These are phyloP conservation scores for Flaveria bidentis DNA, from an alignment of 129 eudicot species.

Conservation along the genomic window DNA sequence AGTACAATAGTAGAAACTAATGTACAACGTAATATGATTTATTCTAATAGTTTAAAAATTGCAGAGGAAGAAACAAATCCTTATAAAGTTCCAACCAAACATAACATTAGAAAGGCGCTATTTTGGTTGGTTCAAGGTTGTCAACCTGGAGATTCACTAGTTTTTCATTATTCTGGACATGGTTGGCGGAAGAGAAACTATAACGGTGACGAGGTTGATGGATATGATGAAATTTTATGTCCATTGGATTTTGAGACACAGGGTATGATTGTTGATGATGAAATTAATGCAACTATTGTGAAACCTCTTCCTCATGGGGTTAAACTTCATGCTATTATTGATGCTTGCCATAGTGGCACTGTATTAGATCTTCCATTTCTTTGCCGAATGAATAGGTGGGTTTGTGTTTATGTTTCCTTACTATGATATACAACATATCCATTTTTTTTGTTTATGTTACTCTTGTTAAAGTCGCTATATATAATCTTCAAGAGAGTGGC, in stretches of 20 bases:
- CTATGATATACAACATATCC: neutral
- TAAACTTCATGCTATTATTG: constrained; percentile 70
- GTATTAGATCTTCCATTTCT: constrained; percentile 60
- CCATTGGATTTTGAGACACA: constrained; percentile 55
- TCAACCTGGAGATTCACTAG: constrained; percentile 66
- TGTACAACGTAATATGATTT: no score
- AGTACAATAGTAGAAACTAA: no score
- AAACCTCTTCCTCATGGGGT: constrained; percentile 61
- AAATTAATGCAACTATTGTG: constrained; percentile 58
- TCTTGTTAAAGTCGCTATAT: neutral
- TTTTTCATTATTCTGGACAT: constrained; percentile 69
- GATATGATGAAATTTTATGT: constrained; percentile 58
- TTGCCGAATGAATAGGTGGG: constrained; percentile 33
- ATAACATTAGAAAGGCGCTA: constrained; percentile 47
- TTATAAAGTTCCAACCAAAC: constrained; percentile 43
- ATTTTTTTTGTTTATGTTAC: neutral
- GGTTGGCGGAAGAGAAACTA: constrained; percentile 50
- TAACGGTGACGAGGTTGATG: constrained; percentile 59
- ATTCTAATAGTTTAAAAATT: neutral
- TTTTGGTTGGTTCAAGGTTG: constrained; percentile 61
- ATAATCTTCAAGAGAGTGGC: constrained; percentile 1
- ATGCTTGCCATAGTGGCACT: constrained; percentile 73
- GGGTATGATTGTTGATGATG: constrained; percentile 65
- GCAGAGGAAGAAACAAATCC: constrained; percentile 52
- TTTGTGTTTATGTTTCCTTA: neutral